Evolutionary conservation across 129 eudicot genomes (phyloP).

Genomic region (Flaveria trinervia): DNA sequence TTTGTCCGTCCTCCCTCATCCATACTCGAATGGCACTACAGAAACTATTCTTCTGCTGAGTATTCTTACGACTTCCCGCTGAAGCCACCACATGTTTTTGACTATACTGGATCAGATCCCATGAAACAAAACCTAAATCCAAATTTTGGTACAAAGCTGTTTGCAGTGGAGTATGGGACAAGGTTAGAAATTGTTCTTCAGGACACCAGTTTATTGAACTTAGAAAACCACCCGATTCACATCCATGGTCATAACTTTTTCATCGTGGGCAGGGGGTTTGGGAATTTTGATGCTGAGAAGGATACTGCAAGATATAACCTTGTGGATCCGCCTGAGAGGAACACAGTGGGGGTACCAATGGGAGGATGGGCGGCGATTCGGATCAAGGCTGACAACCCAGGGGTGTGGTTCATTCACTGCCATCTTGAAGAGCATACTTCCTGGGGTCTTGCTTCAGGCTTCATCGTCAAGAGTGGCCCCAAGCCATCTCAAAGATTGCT

Average conservation of each 20-base stretch:
- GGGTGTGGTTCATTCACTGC: constrained; percentile 86
- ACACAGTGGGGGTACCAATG: constrained; percentile 76
- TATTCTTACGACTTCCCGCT: constrained; percentile 48
- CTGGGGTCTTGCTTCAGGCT: constrained; percentile 79
- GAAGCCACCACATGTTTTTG: constrained; percentile 56
- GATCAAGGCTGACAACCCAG: constrained; percentile 69
- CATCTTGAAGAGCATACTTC: constrained; percentile 83
- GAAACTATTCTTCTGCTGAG: constrained; percentile 21
- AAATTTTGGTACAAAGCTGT: constrained; percentile 53
- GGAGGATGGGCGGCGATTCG: constrained; percentile 89
- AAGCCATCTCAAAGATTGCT: constrained; percentile 53
- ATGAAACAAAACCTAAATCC: constrained; percentile 61
- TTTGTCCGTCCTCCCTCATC: constrained; percentile 61
- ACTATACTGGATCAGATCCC: constrained; percentile 69
- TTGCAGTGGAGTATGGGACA: constrained; percentile 62
- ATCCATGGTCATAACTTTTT: constrained; percentile 82
- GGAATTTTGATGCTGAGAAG: constrained; percentile 51
- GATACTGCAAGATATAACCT: constrained; percentile 56
- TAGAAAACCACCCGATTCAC: constrained; percentile 83
- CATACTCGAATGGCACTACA: constrained; percentile 58
- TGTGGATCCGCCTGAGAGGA: constrained; percentile 82
- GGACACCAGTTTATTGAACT: constrained; percentile 64
- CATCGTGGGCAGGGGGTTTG: constrained; percentile 69
- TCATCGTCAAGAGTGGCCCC: constrained; percentile 55
- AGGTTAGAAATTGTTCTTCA: constrained; percentile 68